Percentiles rank a stretch among this genome's conserved stretches.
Conservation (phyloP, 495 filamentous ascomycete species). For the Pyrenopolyporus hunteri region DNA sequence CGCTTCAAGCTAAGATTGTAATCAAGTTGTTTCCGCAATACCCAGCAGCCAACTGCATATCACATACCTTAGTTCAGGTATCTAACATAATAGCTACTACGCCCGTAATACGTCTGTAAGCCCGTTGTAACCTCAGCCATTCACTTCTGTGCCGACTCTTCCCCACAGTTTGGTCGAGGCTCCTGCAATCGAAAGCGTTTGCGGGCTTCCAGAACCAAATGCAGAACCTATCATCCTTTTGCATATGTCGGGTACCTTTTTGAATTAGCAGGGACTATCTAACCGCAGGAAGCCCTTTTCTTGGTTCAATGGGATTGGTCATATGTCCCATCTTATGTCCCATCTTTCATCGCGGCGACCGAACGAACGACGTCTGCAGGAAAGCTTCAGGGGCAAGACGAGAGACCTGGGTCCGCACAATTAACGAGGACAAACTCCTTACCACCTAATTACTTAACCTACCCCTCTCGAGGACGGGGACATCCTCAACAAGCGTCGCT, state of each 20-base stretch:
- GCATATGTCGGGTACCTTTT: not conserved
- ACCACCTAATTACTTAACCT: too few relatives aligned
- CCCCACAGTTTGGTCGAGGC: slow-evolving; percentile 30
- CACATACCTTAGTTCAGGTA: slow-evolving; percentile 5
- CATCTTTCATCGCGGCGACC: slow-evolving; percentile 1
- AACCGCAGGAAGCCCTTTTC: slow-evolving; percentile 3
- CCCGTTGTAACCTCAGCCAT: slow-evolving; percentile 23
- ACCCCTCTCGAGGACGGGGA: slow-evolving; percentile 7
- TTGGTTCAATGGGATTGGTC: slow-evolving; percentile 4
- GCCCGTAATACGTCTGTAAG: slow-evolving; percentile 22
- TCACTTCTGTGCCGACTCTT: slow-evolving; percentile 25
- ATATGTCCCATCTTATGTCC: slow-evolving; percentile 18
- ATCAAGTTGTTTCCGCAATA: slow-evolving; percentile 5
- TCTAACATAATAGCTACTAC: slow-evolving; percentile 3
- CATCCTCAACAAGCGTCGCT: not conserved
- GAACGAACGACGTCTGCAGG: slow-evolving; percentile 18
- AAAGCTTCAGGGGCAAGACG: slow-evolving; percentile 9
- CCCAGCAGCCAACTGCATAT: not conserved
- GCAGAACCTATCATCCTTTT: slow-evolving; percentile 2
- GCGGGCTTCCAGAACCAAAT: slow-evolving; percentile 5
- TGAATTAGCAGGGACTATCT: not conserved
- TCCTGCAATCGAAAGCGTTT: slow-evolving; percentile 17
- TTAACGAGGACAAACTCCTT: slow-evolving; percentile 13
- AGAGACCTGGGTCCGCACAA: slow-evolving; percentile 5
- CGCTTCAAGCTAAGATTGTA: slow-evolving; percentile 8